These are phyloP conservation scores for Phaeosphaeriaceae sp. DNA, from an alignment of 2,329 filamentous ascomycete genomes.

Conservation along the genomic window DNA sequence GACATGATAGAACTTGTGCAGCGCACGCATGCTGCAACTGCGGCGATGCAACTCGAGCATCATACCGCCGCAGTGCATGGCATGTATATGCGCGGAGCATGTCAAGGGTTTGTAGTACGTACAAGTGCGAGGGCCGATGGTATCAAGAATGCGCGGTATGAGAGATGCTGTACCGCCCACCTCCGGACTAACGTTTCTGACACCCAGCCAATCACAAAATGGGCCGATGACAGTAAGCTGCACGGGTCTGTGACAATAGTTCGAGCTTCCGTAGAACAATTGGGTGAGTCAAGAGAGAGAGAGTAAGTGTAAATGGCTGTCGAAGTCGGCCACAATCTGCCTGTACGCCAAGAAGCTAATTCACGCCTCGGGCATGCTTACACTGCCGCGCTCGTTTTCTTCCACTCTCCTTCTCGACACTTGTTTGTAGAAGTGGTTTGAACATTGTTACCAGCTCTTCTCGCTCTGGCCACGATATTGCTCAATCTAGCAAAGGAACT, in stretches of 20 bases:
- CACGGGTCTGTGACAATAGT: neutral
- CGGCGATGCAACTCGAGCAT: neutral
- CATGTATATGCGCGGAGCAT: neutral
- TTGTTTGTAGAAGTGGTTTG: neutral
- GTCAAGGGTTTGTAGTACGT: conserved; percentile 7
- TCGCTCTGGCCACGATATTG: neutral
- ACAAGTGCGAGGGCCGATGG: conserved; percentile 1
- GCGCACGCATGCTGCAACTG: neutral
- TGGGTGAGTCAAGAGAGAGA: neutral
- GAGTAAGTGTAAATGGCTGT: neutral
- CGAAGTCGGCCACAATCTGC: neutral
- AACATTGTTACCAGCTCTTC: neutral
- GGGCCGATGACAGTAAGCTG: neutral
- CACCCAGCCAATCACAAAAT: neutral
- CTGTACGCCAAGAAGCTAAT: neutral
- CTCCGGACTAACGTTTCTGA: neutral
- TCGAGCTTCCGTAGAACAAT: neutral
- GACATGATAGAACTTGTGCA: conserved; percentile 4
- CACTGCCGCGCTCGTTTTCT: neutral
- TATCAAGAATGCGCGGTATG: neutral
- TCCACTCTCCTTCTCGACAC: neutral
- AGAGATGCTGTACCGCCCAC: neutral
- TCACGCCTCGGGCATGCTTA: neutral
- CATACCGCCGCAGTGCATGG: conserved; percentile 2
- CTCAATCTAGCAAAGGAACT: conserved; percentile 33